Conservation (phyloP, 441 rosid genomes). For the Brassica balearica region DNA sequence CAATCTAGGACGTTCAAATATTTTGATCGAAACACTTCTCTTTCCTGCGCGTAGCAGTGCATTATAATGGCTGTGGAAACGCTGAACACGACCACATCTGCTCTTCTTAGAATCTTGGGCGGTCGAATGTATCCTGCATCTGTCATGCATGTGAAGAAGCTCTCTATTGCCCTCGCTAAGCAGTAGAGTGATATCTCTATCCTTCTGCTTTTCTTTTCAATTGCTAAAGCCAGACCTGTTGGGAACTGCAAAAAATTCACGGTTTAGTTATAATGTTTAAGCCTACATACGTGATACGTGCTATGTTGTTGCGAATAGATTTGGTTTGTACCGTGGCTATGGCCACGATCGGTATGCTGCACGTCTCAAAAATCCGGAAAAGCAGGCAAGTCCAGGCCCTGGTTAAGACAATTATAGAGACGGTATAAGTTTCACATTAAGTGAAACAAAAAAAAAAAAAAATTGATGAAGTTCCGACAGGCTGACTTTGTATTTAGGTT, state of each 20-base stretch:
- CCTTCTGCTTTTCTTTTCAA: conserved; percentile 95
- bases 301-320: conserved; percentile 1
- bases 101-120: conserved; percentile 67
- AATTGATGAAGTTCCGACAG: background rate
- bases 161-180: conserved; percentile 88
- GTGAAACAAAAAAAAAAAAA: background rate
- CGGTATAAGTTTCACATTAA: background rate
- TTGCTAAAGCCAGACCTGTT: conserved; percentile 82
- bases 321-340: conserved; percentile 63
- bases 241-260: conserved; percentile 64
- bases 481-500: background rate
- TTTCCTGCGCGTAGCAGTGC: conserved; percentile 91
- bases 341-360: conserved; percentile 79
- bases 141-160: conserved; percentile 78
- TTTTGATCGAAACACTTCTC: conserved; percentile 92
- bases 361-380: conserved; percentile 71
- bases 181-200: conserved; percentile 96
- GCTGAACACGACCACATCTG: conserved; percentile 88
- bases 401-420: conserved; percentile 29
- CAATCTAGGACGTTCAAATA: conserved; percentile 92
- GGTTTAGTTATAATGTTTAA: background rate
- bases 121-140: conserved; percentile 71
- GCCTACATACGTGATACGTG: background rate
- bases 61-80: conserved; percentile 86
- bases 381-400: conserved; percentile 93